Percentiles rank a stretch among this genome's conserved stretches.
Conservation (phyloP, 805 yeast species). For the Zygosaccharomyces rouxii region DNA sequence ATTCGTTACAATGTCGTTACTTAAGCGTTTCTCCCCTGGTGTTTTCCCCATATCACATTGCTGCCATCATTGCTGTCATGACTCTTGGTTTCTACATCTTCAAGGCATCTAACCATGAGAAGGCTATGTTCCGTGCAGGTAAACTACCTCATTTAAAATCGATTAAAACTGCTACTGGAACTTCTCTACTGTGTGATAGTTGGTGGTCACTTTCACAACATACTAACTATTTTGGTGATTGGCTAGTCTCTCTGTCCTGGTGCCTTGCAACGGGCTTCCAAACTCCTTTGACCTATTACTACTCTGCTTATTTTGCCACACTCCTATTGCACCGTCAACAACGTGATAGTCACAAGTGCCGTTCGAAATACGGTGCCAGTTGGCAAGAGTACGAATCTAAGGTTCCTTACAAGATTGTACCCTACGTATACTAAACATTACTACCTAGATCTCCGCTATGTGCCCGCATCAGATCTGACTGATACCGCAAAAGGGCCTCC, state of each 20-base stretch:
- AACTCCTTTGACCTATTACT: constrained; percentile 83
- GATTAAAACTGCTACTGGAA: constrained; percentile 70
- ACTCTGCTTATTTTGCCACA: constrained; percentile 74
- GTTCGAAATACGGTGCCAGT: constrained; percentile 73
- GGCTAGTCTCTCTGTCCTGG: constrained; percentile 89
- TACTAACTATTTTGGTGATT: constrained; percentile 92
- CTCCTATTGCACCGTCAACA: constrained; percentile 82
- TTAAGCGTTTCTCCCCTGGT: constrained; percentile 58
- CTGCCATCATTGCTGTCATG: constrained; percentile 35
- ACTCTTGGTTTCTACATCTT: constrained; percentile 73
- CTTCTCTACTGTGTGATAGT: constrained; percentile 78
- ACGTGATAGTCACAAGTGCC: constrained; percentile 90
- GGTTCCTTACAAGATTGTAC: constrained; percentile 89
- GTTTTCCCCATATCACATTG: constrained; percentile 42
- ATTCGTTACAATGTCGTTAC: constrained; percentile 80
- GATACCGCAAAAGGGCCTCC: constrained; percentile 51
- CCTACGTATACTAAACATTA: constrained; percentile 62
- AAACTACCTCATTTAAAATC: constrained; percentile 62
- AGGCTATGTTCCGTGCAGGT: constrained; percentile 78
- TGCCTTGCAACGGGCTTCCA: constrained; percentile 82
- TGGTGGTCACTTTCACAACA: constrained; percentile 97
- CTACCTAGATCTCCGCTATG: constrained; percentile 53
- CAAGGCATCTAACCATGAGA: constrained; percentile 79
- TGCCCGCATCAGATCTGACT: constrained; percentile 53
- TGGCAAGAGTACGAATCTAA: constrained; percentile 78